phyloP scores from a whole-genome alignment of 2,329 filamentous ascomycete genomes.

The Pestalotiopsis sp. region DNA sequence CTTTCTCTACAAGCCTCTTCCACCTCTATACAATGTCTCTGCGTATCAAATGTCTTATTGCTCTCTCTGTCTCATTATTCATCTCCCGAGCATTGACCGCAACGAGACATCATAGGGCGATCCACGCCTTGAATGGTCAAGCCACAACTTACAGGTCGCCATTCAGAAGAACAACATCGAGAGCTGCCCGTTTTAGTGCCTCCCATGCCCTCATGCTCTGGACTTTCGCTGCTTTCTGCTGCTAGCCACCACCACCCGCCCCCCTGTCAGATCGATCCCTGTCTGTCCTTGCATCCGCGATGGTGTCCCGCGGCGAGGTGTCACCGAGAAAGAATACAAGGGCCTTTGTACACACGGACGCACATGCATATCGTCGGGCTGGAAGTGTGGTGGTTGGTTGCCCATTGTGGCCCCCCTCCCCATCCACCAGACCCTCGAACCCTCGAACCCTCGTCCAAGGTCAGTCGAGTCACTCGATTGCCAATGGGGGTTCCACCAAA shows the following conservation, averaged over 20 bases:
- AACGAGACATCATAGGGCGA: neutral
- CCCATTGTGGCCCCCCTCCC: slow-evolving; percentile 19
- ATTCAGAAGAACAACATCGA: neutral
- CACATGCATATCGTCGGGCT: slow-evolving; percentile 27
- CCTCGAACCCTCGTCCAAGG: neutral
- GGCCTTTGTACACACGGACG: slow-evolving; percentile 18
- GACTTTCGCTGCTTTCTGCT: slow-evolving; percentile 11
- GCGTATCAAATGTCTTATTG: too few species aligned
- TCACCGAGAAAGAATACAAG: slow-evolving; percentile 31
- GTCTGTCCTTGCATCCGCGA: slow-evolving; percentile 31
- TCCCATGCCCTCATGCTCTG: neutral
- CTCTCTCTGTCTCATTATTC: slow-evolving; percentile 17
- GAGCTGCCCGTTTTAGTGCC: slow-evolving; percentile 23
- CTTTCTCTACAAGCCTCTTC: too few species aligned
- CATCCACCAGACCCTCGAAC: neutral
- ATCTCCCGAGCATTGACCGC: neutral
- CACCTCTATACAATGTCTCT: too few species aligned
- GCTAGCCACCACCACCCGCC: neutral
- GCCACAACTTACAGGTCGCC: neutral
- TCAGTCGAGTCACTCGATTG: slow-evolving; percentile 23
- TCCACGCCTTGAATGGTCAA: neutral
- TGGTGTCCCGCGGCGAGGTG: slow-evolving; percentile 15
- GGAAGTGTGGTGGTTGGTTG: slow-evolving; percentile 28
- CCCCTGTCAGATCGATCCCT: slow-evolving; percentile 22
- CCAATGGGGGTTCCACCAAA: slow-evolving; percentile 22